These are phyloP conservation scores for Candida adriatica DNA, from an alignment of 805 yeast species.

Conservation along the genomic window DNA sequence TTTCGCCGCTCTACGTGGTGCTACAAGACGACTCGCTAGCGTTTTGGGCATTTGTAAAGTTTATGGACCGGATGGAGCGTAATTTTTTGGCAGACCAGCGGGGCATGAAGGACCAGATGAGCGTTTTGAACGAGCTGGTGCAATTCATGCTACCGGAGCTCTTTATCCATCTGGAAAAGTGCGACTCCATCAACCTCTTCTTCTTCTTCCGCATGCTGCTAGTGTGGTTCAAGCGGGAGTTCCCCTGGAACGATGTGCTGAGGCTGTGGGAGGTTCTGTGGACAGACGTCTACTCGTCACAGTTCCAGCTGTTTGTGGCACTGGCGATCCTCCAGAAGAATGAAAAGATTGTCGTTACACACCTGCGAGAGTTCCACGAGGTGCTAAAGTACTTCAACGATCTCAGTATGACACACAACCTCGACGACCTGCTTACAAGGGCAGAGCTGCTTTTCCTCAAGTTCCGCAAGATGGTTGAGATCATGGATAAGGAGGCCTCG, in stretches of 20 bases:
- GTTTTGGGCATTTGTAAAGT: conserved; percentile 82
- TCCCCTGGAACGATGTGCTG: conserved; percentile 68
- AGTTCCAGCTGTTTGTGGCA: conserved; percentile 82
- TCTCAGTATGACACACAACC: conserved; percentile 65
- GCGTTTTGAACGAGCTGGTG: conserved; percentile 74
- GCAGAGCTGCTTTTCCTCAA: conserved; percentile 78
- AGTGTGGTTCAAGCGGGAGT: conserved; percentile 94
- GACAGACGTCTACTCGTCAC: conserved; percentile 83
- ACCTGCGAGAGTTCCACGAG: conserved; percentile 78
- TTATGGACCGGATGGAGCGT: conserved; percentile 94
- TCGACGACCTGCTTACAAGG: conserved; percentile 73
- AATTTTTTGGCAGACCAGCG: conserved; percentile 87
- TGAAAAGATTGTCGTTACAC: conserved; percentile 67
- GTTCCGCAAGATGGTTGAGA: conserved; percentile 71
- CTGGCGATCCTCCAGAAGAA: conserved; percentile 85
- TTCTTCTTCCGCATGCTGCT: conserved; percentile 92
- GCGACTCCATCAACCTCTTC: conserved; percentile 85
- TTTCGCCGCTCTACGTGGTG: conserved; percentile 74
- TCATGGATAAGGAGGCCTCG: conserved; percentile 64
- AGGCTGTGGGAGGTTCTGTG: conserved; percentile 89
- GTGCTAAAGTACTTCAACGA: conserved; percentile 91
- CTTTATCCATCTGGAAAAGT: conserved; percentile 74
- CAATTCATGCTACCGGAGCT: conserved; percentile 85
- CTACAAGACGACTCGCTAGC: conserved; percentile 67
- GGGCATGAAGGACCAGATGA: conserved; percentile 89